These are phyloP conservation scores for Peziza echinospora DNA, from an alignment of 495 filamentous ascomycete species.

Conservation along the genomic window DNA sequence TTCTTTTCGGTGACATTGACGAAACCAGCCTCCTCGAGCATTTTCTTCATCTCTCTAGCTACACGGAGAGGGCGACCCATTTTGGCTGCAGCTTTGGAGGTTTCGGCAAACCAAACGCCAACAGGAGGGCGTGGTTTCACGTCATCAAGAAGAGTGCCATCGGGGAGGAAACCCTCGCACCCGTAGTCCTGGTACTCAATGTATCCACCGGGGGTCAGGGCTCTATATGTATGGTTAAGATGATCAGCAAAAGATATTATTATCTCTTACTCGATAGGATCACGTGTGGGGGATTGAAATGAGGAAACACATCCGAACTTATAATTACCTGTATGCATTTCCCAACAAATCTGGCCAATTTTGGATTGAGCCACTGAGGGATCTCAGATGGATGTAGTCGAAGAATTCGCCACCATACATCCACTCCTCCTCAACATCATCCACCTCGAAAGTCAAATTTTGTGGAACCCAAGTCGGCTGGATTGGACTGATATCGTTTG, in stretches of 20 bases:
- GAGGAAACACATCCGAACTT: slow-evolving; percentile 26
- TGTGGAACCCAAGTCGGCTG: slow-evolving; percentile 34
- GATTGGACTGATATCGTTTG: slow-evolving; percentile 33
- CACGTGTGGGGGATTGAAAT: slow-evolving; percentile 25
- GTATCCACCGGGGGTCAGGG: slow-evolving; percentile 25
- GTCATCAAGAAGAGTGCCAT: slow-evolving; percentile 21
- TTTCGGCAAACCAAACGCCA: not conserved
- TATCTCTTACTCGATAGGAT: not conserved
- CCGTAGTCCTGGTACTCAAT: slow-evolving; percentile 27
- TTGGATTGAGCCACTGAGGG: slow-evolving; percentile 28
- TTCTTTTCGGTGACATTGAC: slow-evolving; percentile 24
- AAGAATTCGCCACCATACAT: slow-evolving; percentile 25
- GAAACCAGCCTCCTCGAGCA: slow-evolving; percentile 27
- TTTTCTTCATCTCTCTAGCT: not conserved
- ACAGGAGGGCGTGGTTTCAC: slow-evolving; percentile 3
- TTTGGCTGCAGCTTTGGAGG: slow-evolving; percentile 13
- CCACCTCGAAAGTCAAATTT: slow-evolving; percentile 32
- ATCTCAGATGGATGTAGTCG: slow-evolving; percentile 35
- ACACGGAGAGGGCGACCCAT: slow-evolving; percentile 17
- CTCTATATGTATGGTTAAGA: not conserved
- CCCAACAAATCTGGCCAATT: slow-evolving; percentile 29
- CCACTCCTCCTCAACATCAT: slow-evolving; percentile 33
- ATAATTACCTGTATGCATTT: slow-evolving; percentile 19
- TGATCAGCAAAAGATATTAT: not conserved
- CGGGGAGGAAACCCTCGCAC: slow-evolving; percentile 24